Evolutionary conservation across 441 rosid species (phyloP).

Genomic region (Aquilaria agallochum): DNA sequence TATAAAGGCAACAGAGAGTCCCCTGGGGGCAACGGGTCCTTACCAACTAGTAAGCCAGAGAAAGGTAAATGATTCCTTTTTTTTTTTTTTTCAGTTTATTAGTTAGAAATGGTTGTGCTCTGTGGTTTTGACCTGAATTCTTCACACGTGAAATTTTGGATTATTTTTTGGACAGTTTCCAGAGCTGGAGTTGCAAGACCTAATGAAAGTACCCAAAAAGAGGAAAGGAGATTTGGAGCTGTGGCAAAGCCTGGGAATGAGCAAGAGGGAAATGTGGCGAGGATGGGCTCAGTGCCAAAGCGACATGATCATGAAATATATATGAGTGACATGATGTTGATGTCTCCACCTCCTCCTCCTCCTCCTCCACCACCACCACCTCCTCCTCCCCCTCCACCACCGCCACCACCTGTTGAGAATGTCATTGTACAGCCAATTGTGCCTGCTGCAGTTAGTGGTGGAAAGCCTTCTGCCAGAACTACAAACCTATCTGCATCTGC

Average conservation of each 20-base stretch:
- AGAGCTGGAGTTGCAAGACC: slow-evolving; percentile 29
- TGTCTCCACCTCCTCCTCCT: slow-evolving; percentile 25
- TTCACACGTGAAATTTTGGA: not conserved
- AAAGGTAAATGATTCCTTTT: slow-evolving; percentile 47
- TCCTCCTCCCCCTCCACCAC: slow-evolving; percentile 36
- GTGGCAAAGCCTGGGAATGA: slow-evolving; percentile 44
- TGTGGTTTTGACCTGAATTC: slow-evolving; percentile 6
- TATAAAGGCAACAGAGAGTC: slow-evolving; percentile 62
- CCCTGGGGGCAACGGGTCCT: slow-evolving; percentile 36
- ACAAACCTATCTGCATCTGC: slow-evolving; percentile 46
- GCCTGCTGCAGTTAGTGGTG: slow-evolving; percentile 40
- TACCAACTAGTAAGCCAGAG: slow-evolving; percentile 45
- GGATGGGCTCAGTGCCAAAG: slow-evolving; percentile 28
- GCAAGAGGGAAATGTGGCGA: slow-evolving; percentile 38
- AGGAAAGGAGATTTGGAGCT: slow-evolving; percentile 30
- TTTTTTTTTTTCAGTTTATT: not conserved
- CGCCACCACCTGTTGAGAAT: slow-evolving; percentile 43
- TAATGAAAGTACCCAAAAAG: slow-evolving; percentile 26
- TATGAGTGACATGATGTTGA: slow-evolving; percentile 36
- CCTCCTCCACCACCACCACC: slow-evolving; percentile 43
- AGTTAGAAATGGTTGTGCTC: slow-evolving; percentile 11
- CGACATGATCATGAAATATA: slow-evolving; percentile 57
- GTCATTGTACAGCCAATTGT: slow-evolving; percentile 46
- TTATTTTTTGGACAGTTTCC: slow-evolving; percentile 32
- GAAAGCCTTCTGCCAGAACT: slow-evolving; percentile 43